These are phyloP conservation scores for Bisporella sp. DNA, from an alignment of 2,329 filamentous ascomycete species.

Conservation along the genomic window DNA sequence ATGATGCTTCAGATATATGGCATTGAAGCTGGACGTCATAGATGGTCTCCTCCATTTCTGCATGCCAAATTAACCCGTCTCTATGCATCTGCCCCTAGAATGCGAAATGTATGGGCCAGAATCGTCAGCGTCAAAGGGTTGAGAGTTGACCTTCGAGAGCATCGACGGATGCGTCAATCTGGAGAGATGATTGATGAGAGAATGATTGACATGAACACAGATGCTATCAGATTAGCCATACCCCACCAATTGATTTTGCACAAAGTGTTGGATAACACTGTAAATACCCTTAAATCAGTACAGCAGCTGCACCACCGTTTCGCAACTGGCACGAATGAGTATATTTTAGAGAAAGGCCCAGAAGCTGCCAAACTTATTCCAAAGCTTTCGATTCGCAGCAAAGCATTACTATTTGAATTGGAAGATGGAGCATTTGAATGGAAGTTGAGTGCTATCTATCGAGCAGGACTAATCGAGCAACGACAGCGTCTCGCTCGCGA, in stretches of 20 bases:
- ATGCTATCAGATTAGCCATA: constrained; percentile 80
- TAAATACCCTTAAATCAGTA: constrained; percentile 79
- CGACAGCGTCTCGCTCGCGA: constrained; percentile 83
- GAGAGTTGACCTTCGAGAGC: constrained; percentile 73
- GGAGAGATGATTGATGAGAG: constrained; percentile 62
- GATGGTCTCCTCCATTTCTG: constrained; percentile 81
- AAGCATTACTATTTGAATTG: constrained; percentile 80
- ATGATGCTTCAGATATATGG: constrained; percentile 86
- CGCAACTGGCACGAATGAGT: constrained; percentile 78
- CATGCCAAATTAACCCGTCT: constrained; percentile 72
- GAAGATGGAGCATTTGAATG: constrained; percentile 97
- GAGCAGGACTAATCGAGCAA: constrained; percentile 81
- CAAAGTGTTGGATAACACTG: constrained; percentile 86
- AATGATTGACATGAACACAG: constrained; percentile 75
- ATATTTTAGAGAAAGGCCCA: constrained; percentile 77
- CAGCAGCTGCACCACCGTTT: constrained; percentile 93
- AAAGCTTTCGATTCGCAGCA: constrained; percentile 74
- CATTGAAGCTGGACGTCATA: constrained; percentile 74
- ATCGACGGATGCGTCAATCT: constrained; percentile 56
- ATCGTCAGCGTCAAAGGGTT: constrained; percentile 77
- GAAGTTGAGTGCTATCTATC: constrained; percentile 92
- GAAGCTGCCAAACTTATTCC: constrained; percentile 83
- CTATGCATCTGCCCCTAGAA: constrained; percentile 79
- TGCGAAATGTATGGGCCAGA: constrained; percentile 78
- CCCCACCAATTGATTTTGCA: constrained; percentile 89